These are phyloP conservation scores for Backusella sp. DNA, from an alignment of 192 early-diverging fungal species.

Conservation along the genomic window DNA sequence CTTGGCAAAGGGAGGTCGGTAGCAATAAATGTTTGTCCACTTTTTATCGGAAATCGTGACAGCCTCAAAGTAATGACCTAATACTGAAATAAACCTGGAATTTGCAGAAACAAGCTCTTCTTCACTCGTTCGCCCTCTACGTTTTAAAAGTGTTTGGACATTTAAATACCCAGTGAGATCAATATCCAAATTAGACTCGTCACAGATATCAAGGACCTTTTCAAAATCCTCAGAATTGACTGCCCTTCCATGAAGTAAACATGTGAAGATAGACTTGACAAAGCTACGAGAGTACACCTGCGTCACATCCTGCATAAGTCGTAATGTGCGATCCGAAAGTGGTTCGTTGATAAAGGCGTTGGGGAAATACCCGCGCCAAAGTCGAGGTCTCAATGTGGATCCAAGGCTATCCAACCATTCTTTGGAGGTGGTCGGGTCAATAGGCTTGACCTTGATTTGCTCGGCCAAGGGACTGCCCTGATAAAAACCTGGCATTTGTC, in stretches of 20 bases:
- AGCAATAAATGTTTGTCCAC: slow-evolving; percentile 61
- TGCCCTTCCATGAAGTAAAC: slow-evolving; percentile 46
- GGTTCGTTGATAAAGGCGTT: background rate
- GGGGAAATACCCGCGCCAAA: slow-evolving; percentile 24
- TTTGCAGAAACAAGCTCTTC: slow-evolving; percentile 41
- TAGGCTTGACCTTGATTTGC: slow-evolving; percentile 3
- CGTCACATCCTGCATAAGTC: slow-evolving; percentile 40
- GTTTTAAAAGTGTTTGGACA: slow-evolving; percentile 43
- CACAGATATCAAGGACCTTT: slow-evolving; percentile 47
- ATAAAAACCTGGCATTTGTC: slow-evolving; percentile 33
- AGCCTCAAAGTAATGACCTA: slow-evolving; percentile 63
- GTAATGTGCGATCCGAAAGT: slow-evolving; percentile 28
- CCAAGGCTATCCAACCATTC: slow-evolving; percentile 32
- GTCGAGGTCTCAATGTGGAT: slow-evolving; percentile 21
- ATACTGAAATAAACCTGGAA: slow-evolving; percentile 52
- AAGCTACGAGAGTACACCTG: slow-evolving; percentile 52
- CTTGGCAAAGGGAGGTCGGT: slow-evolving; percentile 50
- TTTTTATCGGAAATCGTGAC: slow-evolving; percentile 38
- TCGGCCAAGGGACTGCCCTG: background rate
- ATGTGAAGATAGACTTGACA: slow-evolving; percentile 51
- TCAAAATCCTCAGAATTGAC: slow-evolving; percentile 46
- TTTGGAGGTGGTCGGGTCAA: background rate
- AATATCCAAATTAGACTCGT: slow-evolving; percentile 49
- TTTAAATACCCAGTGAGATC: slow-evolving; percentile 59
- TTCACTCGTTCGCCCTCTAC: slow-evolving; percentile 32